Evolutionary conservation across 78 protist species (phyloP).

Genomic region (Dictyostelium intermedium): DNA sequence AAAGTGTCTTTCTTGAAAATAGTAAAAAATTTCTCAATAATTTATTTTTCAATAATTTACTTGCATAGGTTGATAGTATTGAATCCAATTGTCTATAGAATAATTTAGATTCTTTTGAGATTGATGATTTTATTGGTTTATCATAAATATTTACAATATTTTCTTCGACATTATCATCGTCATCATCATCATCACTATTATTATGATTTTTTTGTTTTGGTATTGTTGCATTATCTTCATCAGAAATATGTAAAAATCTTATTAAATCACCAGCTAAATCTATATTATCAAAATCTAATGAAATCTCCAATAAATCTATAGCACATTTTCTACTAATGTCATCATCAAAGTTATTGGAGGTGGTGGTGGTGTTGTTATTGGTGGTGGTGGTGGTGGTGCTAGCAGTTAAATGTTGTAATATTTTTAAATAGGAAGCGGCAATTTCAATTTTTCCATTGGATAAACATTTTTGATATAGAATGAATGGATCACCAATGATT

Average conservation of each 20-base stretch:
- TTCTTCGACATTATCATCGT: background rate
- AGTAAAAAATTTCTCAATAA: constrained; percentile 58
- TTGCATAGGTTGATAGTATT: constrained; percentile 30
- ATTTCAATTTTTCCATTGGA: constrained; percentile 68
- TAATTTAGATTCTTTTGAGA: background rate
- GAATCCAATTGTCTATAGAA: background rate
- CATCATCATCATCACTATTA: background rate
- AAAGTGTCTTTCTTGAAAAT: constrained; percentile 32
- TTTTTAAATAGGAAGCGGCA: constrained; percentile 73
- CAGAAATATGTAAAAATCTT: constrained; percentile 76
- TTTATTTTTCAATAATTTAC: constrained; percentile 19
- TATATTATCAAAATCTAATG: constrained; percentile 71
- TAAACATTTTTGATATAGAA: constrained; percentile 50
- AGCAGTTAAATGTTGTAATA: constrained; percentile 17
- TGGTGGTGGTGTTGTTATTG: background rate
- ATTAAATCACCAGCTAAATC: constrained; percentile 79
- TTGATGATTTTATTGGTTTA: background rate
- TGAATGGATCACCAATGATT: constrained; percentile 58
- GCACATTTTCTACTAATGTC: constrained; percentile 56
- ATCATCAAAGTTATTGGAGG: background rate
- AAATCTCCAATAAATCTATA: constrained; percentile 66
- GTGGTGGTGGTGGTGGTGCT: background rate
- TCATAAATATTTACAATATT: background rate
- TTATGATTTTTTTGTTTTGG: background rate
- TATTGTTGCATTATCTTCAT: constrained; percentile 40